A percentile compares a stretch with the other conserved stretches of the same genome.
Conservation (phyloP, 768 basidiomycete species). For the Tulasnella sp. region DNA sequence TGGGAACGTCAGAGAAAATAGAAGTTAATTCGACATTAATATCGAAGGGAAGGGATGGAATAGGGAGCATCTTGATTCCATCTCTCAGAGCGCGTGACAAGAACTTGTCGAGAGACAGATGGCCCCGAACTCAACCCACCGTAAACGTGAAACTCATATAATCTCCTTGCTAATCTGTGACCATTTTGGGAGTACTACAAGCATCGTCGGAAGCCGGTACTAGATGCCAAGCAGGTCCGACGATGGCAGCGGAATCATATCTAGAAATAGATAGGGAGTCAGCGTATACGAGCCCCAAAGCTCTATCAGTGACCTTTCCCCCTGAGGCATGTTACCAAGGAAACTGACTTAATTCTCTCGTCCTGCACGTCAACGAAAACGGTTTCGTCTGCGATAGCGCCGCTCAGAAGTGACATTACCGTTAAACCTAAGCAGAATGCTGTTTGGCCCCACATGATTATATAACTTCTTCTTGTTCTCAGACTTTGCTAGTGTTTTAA, state of each 20-base stretch:
- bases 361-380: background rate
- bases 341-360: background rate
- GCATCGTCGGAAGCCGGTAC: slow-evolving; percentile 28
- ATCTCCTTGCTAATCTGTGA: background rate
- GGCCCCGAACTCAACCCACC: background rate
- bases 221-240: background rate
- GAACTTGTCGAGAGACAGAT: background rate
- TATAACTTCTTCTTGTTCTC: too few relatives aligned
- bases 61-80: too few relatives aligned
- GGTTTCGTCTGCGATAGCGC: background rate
- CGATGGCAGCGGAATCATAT: background rate
- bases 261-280: background rate
- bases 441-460: background rate
- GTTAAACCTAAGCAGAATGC: background rate
- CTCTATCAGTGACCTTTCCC: background rate
- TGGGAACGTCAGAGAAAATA: background rate
- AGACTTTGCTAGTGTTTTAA: too few relatives aligned
- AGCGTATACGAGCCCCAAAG: background rate
- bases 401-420: background rate
- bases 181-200: background rate
- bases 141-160: background rate
- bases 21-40: too few relatives aligned
- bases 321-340: too few relatives aligned
- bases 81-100: background rate
- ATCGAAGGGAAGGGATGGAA: background rate